These are phyloP conservation scores for Penicillium sp. DNA, from an alignment of 2,329 filamentous ascomycete species.

Conservation along the genomic window DNA sequence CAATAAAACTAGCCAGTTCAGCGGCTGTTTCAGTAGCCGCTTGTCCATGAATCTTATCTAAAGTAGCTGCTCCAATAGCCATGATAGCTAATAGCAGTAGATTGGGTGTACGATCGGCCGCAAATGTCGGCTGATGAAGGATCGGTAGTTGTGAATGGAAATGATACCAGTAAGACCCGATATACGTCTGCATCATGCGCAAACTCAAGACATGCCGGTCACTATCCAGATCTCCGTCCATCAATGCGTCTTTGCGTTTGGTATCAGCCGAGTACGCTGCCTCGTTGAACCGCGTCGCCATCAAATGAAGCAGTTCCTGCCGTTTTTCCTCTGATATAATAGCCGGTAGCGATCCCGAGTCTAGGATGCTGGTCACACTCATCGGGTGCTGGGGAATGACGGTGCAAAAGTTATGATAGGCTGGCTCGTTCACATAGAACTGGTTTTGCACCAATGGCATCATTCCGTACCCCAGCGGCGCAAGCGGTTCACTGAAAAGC, in stretches of 20 bases:
- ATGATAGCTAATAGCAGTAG: constrained; percentile 85
- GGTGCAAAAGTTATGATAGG: constrained; percentile 50
- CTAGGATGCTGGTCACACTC: constrained; percentile 83
- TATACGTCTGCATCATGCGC: constrained; percentile 94
- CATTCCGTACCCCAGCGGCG: constrained; percentile 53
- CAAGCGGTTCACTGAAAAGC: constrained; percentile 71
- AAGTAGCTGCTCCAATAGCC: constrained; percentile 84
- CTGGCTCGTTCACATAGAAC: constrained; percentile 53
- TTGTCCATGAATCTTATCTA: constrained; percentile 78
- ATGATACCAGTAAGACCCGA: constrained; percentile 90
- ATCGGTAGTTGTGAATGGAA: constrained; percentile 95
- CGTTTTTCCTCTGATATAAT: constrained; percentile 86
- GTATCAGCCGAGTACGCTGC: constrained; percentile 72
- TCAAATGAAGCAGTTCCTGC: constrained; percentile 77
- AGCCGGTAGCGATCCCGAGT: constrained; percentile 76
- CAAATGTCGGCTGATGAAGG: constrained; percentile 90
- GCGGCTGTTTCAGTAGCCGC: constrained; percentile 75
- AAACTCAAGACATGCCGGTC: constrained; percentile 70
- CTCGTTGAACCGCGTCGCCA: constrained; percentile 79
- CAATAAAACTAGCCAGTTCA: constrained; percentile 83
- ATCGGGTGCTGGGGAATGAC: constrained; percentile 72
- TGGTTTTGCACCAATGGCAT: constrained; percentile 48
- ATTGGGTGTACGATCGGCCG: constrained; percentile 80
- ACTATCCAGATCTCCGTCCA: constrained; percentile 73
- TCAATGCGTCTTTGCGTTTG: constrained; percentile 72